phyloP scores from a whole-genome alignment of 129 eudicot species.

The Flaveria brownii region DNA sequence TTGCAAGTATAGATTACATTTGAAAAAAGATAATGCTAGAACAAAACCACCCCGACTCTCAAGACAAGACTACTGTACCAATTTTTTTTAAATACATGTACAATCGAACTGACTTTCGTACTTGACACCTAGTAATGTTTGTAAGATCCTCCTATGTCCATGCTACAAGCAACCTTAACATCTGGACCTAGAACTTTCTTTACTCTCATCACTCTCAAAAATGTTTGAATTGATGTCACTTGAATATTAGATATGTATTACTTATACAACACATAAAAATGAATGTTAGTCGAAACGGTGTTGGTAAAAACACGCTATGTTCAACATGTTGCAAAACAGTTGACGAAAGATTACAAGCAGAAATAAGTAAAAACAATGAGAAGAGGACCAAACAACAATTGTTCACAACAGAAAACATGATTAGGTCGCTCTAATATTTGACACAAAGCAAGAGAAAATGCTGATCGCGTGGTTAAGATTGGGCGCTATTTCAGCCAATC shows the following conservation, averaged over 20 bases:
- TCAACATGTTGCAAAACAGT: slow-evolving; percentile 2
- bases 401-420: slow-evolving; percentile 14
- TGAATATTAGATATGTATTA: not conserved
- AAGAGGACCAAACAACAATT: slow-evolving; percentile 7
- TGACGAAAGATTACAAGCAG: not conserved
- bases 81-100: no score
- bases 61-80: no score
- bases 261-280: not conserved
- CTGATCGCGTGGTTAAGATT: slow-evolving; percentile 5
- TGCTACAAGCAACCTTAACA: no score
- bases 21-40: no score
- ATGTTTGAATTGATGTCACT: not conserved
- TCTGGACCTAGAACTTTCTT: no score
- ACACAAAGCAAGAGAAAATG: slow-evolving; percentile 1
- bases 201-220: no score
- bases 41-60: no score
- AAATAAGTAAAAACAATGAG: slow-evolving; percentile 8
- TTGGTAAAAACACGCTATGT: not conserved
- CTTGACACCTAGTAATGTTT: no score
- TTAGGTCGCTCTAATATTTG: not conserved
- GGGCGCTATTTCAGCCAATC: slow-evolving; percentile 4
- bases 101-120: no score
- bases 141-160: no score
- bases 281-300: not conserved
- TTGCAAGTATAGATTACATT: no score